Base-by-base conservation (phyloP, 768 basidiomycete genomes). In the Gloeopeniophorella convolvens region DNA sequence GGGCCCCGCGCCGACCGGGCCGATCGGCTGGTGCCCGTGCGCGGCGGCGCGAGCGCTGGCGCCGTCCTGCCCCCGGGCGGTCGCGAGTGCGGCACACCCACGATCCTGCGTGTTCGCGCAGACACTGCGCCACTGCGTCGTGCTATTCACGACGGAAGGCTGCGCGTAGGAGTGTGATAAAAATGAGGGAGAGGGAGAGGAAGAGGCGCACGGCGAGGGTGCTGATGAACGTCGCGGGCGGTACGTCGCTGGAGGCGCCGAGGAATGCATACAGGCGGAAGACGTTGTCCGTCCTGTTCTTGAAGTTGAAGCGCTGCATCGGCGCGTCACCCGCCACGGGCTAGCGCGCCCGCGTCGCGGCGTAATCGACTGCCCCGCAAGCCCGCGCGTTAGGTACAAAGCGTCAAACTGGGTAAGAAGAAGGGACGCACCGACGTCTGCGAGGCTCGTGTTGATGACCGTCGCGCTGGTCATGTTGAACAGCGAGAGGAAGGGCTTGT, bases 401-500 rank as follows among this genome's bases (percentile, higher is more conserved):
- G n/a, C n/a, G n/a, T n/a, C n/a, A n/a, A n/a, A n/a, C n/a, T 28
- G 16, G 10, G 20, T 10, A 20, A 26, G 16, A 9, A 18, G 24
- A 12, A 15, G 8, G 26, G 18, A 50, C 55, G 45, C 43, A 82
- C 83, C 80, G 54, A 86, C 76, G 11, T 75, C 75, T 30, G 79
- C 75, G 3, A 85, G 71, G 54, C 77, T 59, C 0, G 78, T 75
- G 48, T 76, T 71, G 37, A 69, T 65, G 15, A 71, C 62, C 9
- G 75, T 74, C 21, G 75, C 72, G 2, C 77, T 73, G 0, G 83
- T 85, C 78, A 89, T 81, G 65, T 85, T 84, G 71, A 89, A 89
- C 37, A 89, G 64, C 8, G 82, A 82, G 27, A 87, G 51, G 69
- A 89, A 84, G 0, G 86, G 86, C 64, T 89, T 88, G 71, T 89